Conservation (phyloP, 2,329 filamentous ascomycete species). For the Aureobasidium sp. region DNA sequence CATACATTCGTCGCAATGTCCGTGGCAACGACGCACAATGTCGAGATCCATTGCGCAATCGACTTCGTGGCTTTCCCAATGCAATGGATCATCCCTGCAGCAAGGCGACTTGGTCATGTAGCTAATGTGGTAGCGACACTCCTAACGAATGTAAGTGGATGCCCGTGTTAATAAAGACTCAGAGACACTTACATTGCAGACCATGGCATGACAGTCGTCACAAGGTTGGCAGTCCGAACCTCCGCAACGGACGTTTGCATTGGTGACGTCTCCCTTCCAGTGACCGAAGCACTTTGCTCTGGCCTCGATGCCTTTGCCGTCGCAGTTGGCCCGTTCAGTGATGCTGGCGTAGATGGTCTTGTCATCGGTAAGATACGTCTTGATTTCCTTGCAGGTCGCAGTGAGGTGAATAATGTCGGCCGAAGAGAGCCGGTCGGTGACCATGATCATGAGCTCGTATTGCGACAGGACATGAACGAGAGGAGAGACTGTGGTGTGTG, state of each 20-base stretch:
- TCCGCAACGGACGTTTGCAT: neutral
- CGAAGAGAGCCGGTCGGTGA: conserved; percentile 5
- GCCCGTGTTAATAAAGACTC: no score
- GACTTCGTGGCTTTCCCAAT: neutral
- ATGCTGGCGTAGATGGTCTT: neutral
- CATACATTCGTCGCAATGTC: neutral
- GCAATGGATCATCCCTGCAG: neutral
- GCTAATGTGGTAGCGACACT: conserved; percentile 7
- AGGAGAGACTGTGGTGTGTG: neutral
- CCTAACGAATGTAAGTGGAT: neutral
- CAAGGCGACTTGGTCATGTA: neutral
- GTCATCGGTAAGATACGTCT: conserved; percentile 3
- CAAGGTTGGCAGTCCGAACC: conserved; percentile 7
- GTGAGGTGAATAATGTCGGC: conserved; percentile 15
- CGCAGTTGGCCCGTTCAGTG: neutral
- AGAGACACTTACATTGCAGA: conserved; percentile 12
- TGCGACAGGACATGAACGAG: neutral
- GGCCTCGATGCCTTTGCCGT: conserved; percentile 1
- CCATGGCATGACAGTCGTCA: conserved; percentile 9
- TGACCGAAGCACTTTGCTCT: conserved; percentile 6
- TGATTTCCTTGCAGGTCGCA: conserved; percentile 11
- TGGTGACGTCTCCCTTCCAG: neutral
- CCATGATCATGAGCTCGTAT: conserved; percentile 5
- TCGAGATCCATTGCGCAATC: neutral
- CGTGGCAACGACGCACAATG: neutral